These are phyloP conservation scores for Verticillium nubilum DNA, from an alignment of 2,329 filamentous ascomycete genomes.

Conservation along the genomic window DNA sequence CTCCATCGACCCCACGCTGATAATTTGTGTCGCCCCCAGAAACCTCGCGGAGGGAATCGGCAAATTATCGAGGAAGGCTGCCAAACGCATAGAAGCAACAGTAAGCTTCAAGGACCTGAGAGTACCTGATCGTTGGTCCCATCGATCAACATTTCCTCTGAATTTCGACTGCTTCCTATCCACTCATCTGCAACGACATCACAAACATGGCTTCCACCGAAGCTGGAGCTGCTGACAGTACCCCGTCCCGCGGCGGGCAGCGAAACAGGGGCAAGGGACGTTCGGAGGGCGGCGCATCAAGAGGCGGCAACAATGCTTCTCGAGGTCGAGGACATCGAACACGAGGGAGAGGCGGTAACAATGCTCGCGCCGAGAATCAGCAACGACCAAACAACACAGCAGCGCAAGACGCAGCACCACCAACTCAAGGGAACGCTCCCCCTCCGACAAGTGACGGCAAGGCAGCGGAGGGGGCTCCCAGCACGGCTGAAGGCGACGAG, in stretches of 20 bases:
- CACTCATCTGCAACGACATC: background rate
- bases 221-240: constrained; percentile 6
- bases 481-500: constrained; percentile 56
- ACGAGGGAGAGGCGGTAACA: constrained; percentile 12
- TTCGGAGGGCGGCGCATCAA: constrained; percentile 1
- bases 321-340: constrained; percentile 10
- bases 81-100: background rate
- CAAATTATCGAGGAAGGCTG: background rate
- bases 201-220: background rate
- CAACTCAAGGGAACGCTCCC: background rate
- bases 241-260: constrained; percentile 20
- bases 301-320: constrained; percentile 15
- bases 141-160: too few species aligned
- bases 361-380: constrained; percentile 2
- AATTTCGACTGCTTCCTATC: too few species aligned
- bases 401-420: background rate
- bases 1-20: background rate
- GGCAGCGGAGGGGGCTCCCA: constrained; percentile 12
- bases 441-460: constrained; percentile 10
- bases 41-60: background rate
- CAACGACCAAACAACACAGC: background rate
- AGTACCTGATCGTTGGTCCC: background rate
- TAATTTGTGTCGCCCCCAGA: background rate
- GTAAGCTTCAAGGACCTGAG: background rate
- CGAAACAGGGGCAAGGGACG: constrained; percentile 19